A percentile compares a stretch with the other conserved stretches of the same genome.
Conservation (phyloP, 2,329 filamentous ascomycete species). For the Colletotrichum graminicola region DNA sequence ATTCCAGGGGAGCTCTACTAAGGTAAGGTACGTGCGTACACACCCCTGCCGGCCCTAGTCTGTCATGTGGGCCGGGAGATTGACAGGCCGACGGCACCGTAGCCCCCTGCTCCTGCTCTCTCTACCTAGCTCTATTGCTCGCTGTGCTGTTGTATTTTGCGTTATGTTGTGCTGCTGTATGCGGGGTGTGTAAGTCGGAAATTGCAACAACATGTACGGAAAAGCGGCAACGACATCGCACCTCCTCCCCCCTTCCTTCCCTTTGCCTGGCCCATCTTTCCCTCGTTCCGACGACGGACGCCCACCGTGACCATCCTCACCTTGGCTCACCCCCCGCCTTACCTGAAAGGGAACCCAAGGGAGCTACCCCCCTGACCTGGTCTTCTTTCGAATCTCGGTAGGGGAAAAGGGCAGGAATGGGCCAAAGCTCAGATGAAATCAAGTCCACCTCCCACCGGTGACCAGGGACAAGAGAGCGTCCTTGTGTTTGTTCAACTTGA, state of each 20-base stretch:
- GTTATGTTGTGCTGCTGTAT: background rate
- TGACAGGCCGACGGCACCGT: constrained; percentile 23
- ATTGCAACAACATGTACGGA: background rate
- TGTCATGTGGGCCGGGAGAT: constrained; percentile 35
- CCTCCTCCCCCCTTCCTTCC: background rate
- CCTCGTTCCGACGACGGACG: background rate
- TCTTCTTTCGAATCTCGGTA: constrained; percentile 12
- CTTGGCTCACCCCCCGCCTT: background rate
- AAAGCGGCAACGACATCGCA: background rate
- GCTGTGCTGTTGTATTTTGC: background rate
- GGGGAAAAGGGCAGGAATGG: background rate
- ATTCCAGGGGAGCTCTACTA: constrained; percentile 5
- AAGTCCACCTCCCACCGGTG: constrained; percentile 2
- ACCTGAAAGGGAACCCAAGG: background rate
- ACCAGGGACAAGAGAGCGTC: constrained; percentile 11
- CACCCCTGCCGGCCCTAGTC: constrained; percentile 22
- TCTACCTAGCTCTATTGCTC: background rate
- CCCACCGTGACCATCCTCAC: background rate
- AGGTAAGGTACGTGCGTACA: constrained; percentile 35
- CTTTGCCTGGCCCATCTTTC: background rate
- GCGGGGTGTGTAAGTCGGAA: background rate
- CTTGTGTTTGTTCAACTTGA: constrained; percentile 11
- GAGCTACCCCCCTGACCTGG: constrained; percentile 1
- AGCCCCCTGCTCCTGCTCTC: background rate
- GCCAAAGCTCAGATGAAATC: constrained; percentile 20